phyloP scores from a whole-genome alignment of 2,329 filamentous ascomycete genomes.

The Paradendryphiella salina region DNA sequence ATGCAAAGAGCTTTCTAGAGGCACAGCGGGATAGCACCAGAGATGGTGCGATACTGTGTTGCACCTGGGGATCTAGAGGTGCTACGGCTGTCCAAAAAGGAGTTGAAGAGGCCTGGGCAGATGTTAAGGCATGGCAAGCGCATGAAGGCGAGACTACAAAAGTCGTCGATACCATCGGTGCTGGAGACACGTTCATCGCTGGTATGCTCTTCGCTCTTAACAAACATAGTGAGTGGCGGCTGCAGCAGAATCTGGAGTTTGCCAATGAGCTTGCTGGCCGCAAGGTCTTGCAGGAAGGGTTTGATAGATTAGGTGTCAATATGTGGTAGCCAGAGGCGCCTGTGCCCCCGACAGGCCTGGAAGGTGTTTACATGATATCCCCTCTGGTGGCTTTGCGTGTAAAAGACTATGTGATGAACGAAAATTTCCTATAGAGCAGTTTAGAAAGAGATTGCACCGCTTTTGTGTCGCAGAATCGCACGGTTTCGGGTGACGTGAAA shows the following conservation, averaged over 20 bases:
- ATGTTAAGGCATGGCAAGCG: constrained; percentile 17
- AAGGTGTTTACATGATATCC: no score
- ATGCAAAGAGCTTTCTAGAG: constrained; percentile 41
- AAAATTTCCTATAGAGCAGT: no score
- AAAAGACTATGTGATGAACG: no score
- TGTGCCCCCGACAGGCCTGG: no score
- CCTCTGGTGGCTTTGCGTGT: no score
- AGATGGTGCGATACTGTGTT: constrained; percentile 55
- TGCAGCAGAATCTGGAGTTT: constrained; percentile 58
- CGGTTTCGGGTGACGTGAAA: no score
- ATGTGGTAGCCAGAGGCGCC: constrained; percentile 6
- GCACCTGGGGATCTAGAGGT: constrained; percentile 63
- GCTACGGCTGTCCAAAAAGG: constrained; percentile 53
- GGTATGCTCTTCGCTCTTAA: constrained; percentile 67
- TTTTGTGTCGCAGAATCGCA: no score
- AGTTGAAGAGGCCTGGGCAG: not conserved
- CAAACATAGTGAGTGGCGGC: constrained; percentile 57
- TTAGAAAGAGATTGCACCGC: no score
- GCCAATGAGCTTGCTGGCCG: constrained; percentile 68
- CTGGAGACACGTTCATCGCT: constrained; percentile 75
- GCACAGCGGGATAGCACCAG: constrained; percentile 25
- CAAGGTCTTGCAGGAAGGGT: constrained; percentile 70
- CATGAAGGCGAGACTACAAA: not conserved
- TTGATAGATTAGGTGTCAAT: constrained; percentile 43
- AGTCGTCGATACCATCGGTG: constrained; percentile 65